Percentiles rank a stretch among this genome's conserved stretches.
Conservation (phyloP, 805 yeast genomes). For the Kodamaea hsintzibuensis region DNA sequence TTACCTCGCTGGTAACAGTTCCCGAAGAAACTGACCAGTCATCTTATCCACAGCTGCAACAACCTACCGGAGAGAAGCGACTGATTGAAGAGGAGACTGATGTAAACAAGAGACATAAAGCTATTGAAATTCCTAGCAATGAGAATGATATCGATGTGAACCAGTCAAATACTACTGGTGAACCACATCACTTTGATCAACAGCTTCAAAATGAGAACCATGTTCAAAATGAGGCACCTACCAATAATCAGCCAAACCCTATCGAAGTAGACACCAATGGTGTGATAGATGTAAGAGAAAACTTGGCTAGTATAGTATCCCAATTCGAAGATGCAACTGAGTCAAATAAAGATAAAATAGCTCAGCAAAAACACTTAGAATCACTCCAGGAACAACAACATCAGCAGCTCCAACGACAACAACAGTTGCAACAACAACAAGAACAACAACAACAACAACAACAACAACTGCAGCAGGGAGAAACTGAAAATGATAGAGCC, state of each 20-base stretch:
- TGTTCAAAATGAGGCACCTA: neutral
- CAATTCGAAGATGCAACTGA: constrained; percentile 35
- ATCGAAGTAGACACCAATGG: neutral
- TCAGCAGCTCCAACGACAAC: neutral
- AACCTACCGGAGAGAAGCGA: neutral
- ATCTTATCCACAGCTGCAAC: neutral
- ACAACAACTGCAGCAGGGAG: neutral
- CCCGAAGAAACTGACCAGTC: neutral
- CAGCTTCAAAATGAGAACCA: neutral
- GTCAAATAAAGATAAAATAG: constrained; percentile 10
- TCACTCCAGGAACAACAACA: constrained; percentile 3
- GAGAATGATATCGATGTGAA: neutral
- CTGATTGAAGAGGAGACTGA: neutral
- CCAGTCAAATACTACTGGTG: neutral
- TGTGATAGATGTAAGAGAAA: constrained; percentile 22
- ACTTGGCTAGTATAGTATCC: constrained; percentile 32
- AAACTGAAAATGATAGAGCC: neutral
- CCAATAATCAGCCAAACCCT: neutral
- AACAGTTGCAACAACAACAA: neutral
- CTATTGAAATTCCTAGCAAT: neutral
- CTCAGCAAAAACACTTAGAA: constrained; percentile 6
- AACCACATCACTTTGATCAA: neutral
- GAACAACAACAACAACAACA: constrained; percentile 4
- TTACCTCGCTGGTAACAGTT: neutral
- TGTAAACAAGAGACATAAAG: neutral